Evolutionary conservation across 1,284 basidiomycete genomes (phyloP).

Genomic region (Neolentinus lepideus): DNA sequence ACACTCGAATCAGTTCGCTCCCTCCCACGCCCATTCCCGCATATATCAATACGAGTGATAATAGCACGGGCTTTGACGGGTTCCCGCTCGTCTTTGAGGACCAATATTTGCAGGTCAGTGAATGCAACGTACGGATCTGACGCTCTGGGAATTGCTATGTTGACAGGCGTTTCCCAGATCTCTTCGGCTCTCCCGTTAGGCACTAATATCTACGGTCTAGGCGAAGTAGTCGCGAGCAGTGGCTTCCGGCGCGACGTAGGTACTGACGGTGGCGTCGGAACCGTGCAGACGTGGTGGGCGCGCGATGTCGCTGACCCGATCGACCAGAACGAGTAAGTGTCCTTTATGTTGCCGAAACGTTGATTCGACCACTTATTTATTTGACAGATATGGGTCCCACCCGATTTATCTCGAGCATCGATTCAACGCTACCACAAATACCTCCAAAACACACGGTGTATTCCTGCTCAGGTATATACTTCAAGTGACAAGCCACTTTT

Average conservation of each 20-base stretch:
- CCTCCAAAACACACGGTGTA: slow-evolving; percentile 59
- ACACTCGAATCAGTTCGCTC: slow-evolving; percentile 56
- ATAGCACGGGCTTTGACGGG: slow-evolving; percentile 43
- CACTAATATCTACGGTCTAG: slow-evolving; percentile 74
- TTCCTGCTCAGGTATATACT: slow-evolving; percentile 49
- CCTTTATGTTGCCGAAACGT: slow-evolving; percentile 5
- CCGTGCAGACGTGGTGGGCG: slow-evolving; percentile 67
- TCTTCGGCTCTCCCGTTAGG: slow-evolving; percentile 54
- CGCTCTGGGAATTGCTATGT: too few species aligned
- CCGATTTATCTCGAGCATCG: slow-evolving; percentile 64
- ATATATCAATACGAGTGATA: slow-evolving; percentile 32
- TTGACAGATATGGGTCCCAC: slow-evolving; percentile 59
- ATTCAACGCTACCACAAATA: slow-evolving; percentile 38
- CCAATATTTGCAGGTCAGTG: slow-evolving; percentile 47
- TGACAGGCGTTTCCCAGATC: too few species aligned
- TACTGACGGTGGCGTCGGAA: slow-evolving; percentile 41
- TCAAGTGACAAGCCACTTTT: not conserved
- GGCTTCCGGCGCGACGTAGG: slow-evolving; percentile 60
- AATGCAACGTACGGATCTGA: not conserved
- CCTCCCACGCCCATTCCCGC: slow-evolving; percentile 48
- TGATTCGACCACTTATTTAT: not conserved
- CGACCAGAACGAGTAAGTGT: slow-evolving; percentile 51
- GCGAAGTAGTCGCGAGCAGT: slow-evolving; percentile 63
- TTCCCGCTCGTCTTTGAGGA: slow-evolving; percentile 75
- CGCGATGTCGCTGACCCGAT: slow-evolving; percentile 54